Conservation (phyloP, 108 stramenopile species). For the Pseudonitzschia multistriata region DNA sequence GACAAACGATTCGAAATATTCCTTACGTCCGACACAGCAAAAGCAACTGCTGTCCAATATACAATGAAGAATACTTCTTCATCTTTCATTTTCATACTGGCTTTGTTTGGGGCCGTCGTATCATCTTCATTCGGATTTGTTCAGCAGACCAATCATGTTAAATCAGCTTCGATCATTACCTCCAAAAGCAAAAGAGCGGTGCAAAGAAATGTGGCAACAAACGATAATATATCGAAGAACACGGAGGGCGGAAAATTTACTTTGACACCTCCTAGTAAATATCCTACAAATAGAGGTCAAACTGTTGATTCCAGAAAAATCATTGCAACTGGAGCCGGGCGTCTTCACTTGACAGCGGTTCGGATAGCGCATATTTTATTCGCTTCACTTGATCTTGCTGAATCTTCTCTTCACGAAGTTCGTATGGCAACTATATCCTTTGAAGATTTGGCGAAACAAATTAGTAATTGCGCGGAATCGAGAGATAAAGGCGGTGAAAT, state of each 20-base stretch:
- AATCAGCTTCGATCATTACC: background rate
- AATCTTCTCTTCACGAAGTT: constrained; percentile 50
- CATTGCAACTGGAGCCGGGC: constrained; percentile 52
- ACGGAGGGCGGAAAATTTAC: constrained; percentile 20
- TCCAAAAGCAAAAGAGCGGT: background rate
- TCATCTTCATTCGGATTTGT: background rate
- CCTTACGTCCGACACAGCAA: no score
- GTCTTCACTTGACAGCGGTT: constrained; percentile 63
- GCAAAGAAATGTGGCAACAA: constrained; percentile 14
- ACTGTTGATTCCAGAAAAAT: constrained; percentile 79
- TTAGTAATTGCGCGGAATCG: constrained; percentile 65
- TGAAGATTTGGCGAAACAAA: constrained; percentile 54
- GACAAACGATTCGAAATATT: no score
- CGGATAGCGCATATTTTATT: constrained; percentile 73
- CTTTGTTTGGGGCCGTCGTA: background rate
- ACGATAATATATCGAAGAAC: background rate
- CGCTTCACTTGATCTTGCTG: constrained; percentile 71
- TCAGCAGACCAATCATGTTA: background rate
- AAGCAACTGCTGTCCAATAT: no score
- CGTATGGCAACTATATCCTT: constrained; percentile 54
- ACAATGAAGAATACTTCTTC: background rate
- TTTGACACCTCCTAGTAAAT: constrained; percentile 51
- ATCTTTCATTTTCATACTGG: background rate
- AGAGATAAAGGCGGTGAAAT: constrained; percentile 63
- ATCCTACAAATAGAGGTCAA: constrained; percentile 75